Conservation (phyloP, 192 early-diverging fungal genomes). For the Jimgerdemannia flammicorona region DNA sequence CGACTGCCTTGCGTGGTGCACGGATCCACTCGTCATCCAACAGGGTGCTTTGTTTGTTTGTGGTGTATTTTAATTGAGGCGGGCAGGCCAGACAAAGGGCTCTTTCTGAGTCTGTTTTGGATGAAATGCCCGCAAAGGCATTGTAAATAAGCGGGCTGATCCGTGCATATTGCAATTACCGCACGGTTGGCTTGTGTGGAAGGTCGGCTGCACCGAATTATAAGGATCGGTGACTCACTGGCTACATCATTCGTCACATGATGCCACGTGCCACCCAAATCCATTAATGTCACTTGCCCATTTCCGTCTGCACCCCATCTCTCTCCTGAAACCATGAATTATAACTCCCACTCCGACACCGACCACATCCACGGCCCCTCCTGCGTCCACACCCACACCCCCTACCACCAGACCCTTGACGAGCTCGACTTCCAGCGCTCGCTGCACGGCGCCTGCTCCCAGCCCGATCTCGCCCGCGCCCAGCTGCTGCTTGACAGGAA, state of each 20-base stretch:
- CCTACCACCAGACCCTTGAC: neutral
- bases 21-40: too few species aligned
- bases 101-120: neutral
- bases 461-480: neutral
- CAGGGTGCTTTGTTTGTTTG: too few species aligned
- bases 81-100: neutral
- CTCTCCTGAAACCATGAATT: neutral
- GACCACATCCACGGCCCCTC: neutral
- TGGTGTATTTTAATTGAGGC: too few species aligned
- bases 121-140: neutral
- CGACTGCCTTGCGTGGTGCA: too few species aligned
- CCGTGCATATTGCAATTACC: neutral
- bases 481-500: neutral
- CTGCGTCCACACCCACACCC: neutral
- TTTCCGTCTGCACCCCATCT: neutral
- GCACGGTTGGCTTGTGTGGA: too few species aligned
- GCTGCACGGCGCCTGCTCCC: neutral
- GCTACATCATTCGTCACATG: neutral
- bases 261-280: neutral
- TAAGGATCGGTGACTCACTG: neutral
- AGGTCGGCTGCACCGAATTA: neutral
- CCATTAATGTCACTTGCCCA: neutral
- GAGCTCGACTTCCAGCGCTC: neutral
- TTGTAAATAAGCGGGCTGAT: neutral
- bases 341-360: neutral